These are phyloP conservation scores for Zizania latifolia DNA, from an alignment of 176 grass and related monocot species.

Conservation along the genomic window DNA sequence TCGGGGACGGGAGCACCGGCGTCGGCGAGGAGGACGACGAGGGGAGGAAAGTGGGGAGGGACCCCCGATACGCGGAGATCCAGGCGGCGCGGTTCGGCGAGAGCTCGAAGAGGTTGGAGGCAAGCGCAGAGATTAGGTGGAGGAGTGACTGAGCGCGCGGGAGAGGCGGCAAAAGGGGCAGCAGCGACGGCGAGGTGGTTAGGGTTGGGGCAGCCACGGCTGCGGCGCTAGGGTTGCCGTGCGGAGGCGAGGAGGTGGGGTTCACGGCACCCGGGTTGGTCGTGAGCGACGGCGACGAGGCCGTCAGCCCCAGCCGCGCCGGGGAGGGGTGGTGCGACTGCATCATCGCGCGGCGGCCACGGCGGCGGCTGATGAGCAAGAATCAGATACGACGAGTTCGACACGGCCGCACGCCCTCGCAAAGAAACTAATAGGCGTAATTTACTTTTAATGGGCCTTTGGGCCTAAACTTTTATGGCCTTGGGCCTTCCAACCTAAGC, in stretches of 20 bases:
- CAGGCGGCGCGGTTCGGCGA: constrained; percentile 71
- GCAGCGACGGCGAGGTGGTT: constrained; percentile 64
- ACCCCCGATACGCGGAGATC: constrained; percentile 74
- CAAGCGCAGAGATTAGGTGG: constrained; percentile 61
- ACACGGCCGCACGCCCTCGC: no score
- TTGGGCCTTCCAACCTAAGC: no score
- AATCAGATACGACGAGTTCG: neutral
- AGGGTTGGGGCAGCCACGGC: constrained; percentile 40
- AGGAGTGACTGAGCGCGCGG: constrained; percentile 85
- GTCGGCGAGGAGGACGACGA: constrained; percentile 28
- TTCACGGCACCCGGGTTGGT: constrained; percentile 25
- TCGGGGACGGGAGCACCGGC: constrained; percentile 17
- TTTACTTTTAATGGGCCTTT: no score
- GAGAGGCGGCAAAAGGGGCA: constrained; percentile 82
- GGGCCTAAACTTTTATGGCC: no score
- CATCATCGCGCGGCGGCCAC: constrained; percentile 42
- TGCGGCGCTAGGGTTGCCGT: constrained; percentile 18
- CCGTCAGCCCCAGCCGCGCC: constrained; percentile 61
- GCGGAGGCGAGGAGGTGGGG: constrained; percentile 41
- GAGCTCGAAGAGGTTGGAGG: constrained; percentile 80
- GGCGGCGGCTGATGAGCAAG: neutral
- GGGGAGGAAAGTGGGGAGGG: constrained; percentile 61
- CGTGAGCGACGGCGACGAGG: constrained; percentile 50
- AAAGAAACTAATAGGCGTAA: no score
- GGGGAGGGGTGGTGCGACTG: constrained; percentile 70